These are phyloP conservation scores for Jatropha multifida DNA, from an alignment of 441 rosid species.

Conservation along the genomic window DNA sequence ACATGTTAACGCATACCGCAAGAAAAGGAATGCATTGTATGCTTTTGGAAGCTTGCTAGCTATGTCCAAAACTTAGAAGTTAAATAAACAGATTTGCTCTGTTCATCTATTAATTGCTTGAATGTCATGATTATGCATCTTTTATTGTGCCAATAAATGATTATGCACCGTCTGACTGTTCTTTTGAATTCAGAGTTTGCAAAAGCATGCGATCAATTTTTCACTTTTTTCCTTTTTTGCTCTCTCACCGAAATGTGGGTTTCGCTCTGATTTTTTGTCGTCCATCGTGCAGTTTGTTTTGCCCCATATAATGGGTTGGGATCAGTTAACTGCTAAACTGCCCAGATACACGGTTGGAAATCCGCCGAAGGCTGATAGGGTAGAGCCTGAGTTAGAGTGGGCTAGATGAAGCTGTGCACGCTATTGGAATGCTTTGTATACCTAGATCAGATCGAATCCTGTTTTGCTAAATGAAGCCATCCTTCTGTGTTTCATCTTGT, in stretches of 20 bases:
- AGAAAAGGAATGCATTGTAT: not conserved
- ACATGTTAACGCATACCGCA: not conserved
- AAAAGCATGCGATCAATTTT: too few species aligned
- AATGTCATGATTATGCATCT: too few species aligned
- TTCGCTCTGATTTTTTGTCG: not conserved
- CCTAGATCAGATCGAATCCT: not conserved
- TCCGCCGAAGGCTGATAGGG: slow-evolving; percentile 43
- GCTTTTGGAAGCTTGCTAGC: not conserved
- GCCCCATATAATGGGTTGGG: slow-evolving; percentile 96
- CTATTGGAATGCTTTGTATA: not conserved
- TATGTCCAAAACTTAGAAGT: not conserved
- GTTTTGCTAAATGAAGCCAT: not conserved
- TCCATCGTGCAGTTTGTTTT: slow-evolving; percentile 64
- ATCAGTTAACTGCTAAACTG: slow-evolving; percentile 39
- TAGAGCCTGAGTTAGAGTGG: slow-evolving; percentile 61
- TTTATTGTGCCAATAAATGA: too few species aligned
- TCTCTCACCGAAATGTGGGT: not conserved
- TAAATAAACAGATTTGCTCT: not conserved
- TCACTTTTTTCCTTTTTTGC: not conserved
- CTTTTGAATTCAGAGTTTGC: not conserved
- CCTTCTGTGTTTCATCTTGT: not conserved
- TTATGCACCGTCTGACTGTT: too few species aligned
- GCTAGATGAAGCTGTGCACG: slow-evolving; percentile 44
- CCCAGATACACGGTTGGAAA: slow-evolving; percentile 17
- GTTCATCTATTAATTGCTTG: not conserved